Percentiles rank a stretch among this genome's conserved stretches.
phyloP scores from a whole-genome alignment of 495 filamentous ascomycete genomes.

The Neurospora sp. region DNA sequence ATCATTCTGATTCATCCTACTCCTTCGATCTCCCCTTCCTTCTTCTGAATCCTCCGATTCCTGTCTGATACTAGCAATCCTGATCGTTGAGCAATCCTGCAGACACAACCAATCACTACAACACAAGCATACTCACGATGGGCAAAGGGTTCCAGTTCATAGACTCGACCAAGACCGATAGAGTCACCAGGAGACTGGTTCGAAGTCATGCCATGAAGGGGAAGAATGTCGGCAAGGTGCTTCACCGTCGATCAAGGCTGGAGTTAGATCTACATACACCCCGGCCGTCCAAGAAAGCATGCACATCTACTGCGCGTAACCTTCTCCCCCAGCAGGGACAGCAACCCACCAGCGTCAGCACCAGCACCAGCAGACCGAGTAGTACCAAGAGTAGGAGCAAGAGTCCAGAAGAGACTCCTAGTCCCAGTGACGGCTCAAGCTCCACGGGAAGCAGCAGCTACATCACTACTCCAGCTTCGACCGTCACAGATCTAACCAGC shows the following conservation, averaged over 20 bases:
- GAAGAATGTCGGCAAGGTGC: not conserved
- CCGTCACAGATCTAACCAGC: not conserved
- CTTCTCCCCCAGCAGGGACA: not conserved
- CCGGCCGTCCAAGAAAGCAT: not conserved
- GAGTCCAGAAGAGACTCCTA: not conserved
- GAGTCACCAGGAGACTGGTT: not conserved
- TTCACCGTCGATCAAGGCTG: not conserved
- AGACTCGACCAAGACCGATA: not conserved
- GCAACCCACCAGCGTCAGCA: not conserved
- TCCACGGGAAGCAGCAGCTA: not conserved
- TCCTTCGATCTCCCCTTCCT: not conserved
- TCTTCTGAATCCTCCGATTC: not conserved
- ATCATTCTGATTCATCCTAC: not conserved
- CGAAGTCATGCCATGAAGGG: not conserved
- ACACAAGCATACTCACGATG: not conserved
- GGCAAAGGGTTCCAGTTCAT: not conserved
- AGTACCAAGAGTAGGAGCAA: not conserved
- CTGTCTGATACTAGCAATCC: not conserved
- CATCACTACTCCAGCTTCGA: not conserved
- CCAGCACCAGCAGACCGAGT: not conserved
- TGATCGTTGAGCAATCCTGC: not conserved
- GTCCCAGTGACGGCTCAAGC: not conserved
- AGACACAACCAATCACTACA: not conserved
- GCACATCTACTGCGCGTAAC: not conserved
- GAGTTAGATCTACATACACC: not conserved